These are phyloP conservation scores for Penicillium sp. DNA, from an alignment of 2,329 filamentous ascomycete genomes.

Conservation along the genomic window DNA sequence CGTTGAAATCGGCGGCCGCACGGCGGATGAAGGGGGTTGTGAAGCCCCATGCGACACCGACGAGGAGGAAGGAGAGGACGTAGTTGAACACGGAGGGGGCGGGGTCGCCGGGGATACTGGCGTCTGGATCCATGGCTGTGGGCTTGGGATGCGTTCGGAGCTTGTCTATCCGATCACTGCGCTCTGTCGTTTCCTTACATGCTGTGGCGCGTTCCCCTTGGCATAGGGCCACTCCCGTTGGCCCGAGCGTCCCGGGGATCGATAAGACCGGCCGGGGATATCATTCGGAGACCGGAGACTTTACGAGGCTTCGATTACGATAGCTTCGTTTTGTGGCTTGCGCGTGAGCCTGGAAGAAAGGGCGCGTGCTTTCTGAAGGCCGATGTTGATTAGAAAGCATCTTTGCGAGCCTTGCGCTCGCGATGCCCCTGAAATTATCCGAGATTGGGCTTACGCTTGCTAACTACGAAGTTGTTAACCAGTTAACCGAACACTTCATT, in stretches of 20 bases:
- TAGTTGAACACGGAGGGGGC: slow-evolving; percentile 68
- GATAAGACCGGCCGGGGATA: slow-evolving; percentile 2
- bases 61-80: slow-evolving; percentile 83
- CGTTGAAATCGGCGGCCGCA: slow-evolving; percentile 75
- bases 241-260: neutral
- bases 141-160: neutral
- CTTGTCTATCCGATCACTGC: neutral
- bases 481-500: neutral
- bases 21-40: slow-evolving; percentile 90
- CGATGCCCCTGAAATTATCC: neutral
- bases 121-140: slow-evolving; percentile 39
- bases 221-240: neutral
- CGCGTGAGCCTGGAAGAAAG: neutral
- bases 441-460: neutral
- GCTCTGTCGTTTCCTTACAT: neutral
- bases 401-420: neutral
- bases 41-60: slow-evolving; percentile 90
- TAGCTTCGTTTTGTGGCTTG: neutral
- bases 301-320: neutral
- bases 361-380: neutral
- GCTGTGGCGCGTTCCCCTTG: neutral
- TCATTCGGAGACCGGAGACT: neutral
- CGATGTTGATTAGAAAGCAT: no score
- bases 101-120: slow-evolving; percentile 27
- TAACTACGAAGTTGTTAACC: no score